Evolutionary conservation across 2,329 filamentous ascomycete genomes (phyloP), one percentile per base, ranked within the genome.

Genomic region (Ophiostoma tasmaniense): DNA sequence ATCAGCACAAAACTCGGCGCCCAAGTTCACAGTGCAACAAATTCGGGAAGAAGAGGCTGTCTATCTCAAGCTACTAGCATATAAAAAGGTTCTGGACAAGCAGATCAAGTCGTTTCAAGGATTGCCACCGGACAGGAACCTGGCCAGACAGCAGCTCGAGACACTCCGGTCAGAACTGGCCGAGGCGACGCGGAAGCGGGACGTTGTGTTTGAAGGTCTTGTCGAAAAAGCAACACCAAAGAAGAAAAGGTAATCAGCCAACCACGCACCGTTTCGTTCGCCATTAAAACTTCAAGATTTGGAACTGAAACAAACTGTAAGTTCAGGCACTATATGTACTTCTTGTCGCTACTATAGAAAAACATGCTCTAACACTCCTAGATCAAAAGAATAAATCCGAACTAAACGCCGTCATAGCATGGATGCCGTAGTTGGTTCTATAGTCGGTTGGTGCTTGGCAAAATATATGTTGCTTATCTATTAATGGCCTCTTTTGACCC

Each of bases 141-240:
- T 85, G 64, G 92, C 92, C 45, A 84, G 89, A 73, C 79, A 81
- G n/a, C 88, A 91, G 76, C 82, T 97, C 35, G 89, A 90, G 72
- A 80, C 82, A 37, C 78, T 93, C 61, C 85, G 90, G 70, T 79
- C 80, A 1, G 87, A 92, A 74, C 80, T 96, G 64, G 82, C 84
- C 52, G 79, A 80, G 11, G 78, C 92, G 67, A 88, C 84, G 35
- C 82, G 82, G 72, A 82, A 83, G 73, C 84, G 93, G 68, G 92
- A 97, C 76, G 83, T 80, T 37, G 81, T 92, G 68, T 96, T 96
- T 76, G 92, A 94, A 75, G 85, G 83, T 1, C 76, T 95, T 64
- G 87, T 92, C 2, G 86, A 88, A 73, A 81, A 82, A 55, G 85
- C 87, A 75, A 87, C 84, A 68, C 85, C 85, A 1, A 78, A 80